These are phyloP conservation scores for Lunasporangiospora selenospora DNA, from an alignment of 192 early-diverging fungal species.

Conservation along the genomic window DNA sequence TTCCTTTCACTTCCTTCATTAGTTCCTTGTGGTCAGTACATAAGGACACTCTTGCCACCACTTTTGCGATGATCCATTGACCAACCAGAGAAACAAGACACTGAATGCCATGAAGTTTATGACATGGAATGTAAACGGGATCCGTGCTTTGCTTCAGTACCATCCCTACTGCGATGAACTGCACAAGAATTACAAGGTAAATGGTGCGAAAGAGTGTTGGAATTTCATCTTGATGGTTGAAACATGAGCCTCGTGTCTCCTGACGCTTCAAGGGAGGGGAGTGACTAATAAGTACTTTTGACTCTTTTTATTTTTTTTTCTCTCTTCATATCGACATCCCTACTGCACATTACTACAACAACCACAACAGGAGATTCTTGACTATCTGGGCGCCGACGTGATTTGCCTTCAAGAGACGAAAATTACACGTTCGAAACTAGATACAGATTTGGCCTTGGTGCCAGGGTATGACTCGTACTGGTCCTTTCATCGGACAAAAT, in stretches of 20 bases:
- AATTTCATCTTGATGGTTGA: too few species aligned
- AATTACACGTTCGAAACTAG: slow-evolving; percentile 60
- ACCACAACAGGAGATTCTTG: slow-evolving; percentile 44
- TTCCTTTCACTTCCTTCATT: too few species aligned
- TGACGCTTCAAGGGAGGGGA: slow-evolving; percentile 3
- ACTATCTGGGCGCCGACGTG: slow-evolving; percentile 60
- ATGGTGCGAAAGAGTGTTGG: slow-evolving; percentile 2
- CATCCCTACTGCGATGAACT: slow-evolving; percentile 57
- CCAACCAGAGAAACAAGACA: too few species aligned
- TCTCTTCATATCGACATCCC: neutral
- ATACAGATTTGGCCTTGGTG: slow-evolving; percentile 64
- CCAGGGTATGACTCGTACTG: slow-evolving; percentile 79
- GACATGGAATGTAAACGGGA: slow-evolving; percentile 70
- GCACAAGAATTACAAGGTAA: slow-evolving; percentile 54
- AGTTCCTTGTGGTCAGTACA: too few species aligned
- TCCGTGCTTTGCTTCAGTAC: slow-evolving; percentile 55
- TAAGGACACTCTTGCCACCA: too few species aligned
- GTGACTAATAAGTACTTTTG: neutral
- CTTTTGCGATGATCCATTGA: too few species aligned
- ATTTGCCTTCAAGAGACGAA: slow-evolving; percentile 86
- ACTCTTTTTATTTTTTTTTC: neutral
- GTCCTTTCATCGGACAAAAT: slow-evolving; percentile 61
- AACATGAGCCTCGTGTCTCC: too few species aligned
- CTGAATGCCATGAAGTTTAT: slow-evolving; percentile 64
- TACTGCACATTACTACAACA: neutral